Percentiles rank a stretch among this genome's conserved stretches.
These are phyloP conservation scores for Arabidopsis arenosa DNA, from an alignment of 345 rosid genomes.

Conservation along the genomic window DNA sequence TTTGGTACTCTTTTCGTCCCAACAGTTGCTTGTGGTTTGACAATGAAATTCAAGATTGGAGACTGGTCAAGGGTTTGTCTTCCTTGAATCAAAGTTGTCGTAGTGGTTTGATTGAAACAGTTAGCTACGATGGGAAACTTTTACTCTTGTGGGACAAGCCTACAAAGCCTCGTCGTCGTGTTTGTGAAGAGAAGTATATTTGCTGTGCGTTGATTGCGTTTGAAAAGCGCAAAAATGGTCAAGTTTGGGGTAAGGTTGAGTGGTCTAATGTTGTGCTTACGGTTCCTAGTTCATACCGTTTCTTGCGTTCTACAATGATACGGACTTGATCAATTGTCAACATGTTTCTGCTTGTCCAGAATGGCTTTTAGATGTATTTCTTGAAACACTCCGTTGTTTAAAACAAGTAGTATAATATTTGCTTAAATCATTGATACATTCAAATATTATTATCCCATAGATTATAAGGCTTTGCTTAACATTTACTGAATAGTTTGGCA, in stretches of 20 bases:
- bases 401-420: not conserved
- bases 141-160: conserved; percentile 24
- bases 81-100: not conserved
- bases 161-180: not conserved
- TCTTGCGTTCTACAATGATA: not conserved
- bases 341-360: not conserved
- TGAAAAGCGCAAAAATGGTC: conserved; percentile 16
- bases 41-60: conserved; percentile 1
- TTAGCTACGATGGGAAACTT: not conserved
- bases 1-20: not conserved
- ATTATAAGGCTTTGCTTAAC: not conserved
- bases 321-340: not conserved
- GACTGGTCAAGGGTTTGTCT: conserved; percentile 15
- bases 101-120: conserved; percentile 12
- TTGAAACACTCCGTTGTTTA: not conserved
- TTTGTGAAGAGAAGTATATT: conserved; percentile 9
- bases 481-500: not conserved
- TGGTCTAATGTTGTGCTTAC: conserved; percentile 16
- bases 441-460: not conserved
- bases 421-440: not conserved
- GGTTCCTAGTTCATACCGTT: not conserved
- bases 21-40: conserved; percentile 15
- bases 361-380: not conserved
- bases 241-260: conserved; percentile 12
- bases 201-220: conserved; percentile 9